Evolutionary conservation across 2,329 filamentous ascomycete genomes (phyloP).

Genomic region (Periconia sp.): DNA sequence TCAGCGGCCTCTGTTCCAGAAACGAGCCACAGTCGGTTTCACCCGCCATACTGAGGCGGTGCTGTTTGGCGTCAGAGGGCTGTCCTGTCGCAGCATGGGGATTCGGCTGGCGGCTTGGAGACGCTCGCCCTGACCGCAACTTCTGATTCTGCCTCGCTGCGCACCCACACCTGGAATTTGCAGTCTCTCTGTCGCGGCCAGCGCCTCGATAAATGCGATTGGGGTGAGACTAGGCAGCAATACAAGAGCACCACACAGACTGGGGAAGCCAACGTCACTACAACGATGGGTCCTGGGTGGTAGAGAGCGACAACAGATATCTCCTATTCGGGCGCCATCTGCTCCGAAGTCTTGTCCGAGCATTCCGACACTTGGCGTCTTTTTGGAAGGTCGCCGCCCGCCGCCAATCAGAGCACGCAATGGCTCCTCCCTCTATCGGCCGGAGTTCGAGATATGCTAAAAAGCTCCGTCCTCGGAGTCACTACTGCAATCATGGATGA

Average conservation of each 20-base stretch:
- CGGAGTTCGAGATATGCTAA: slow-evolving; percentile 7
- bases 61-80: slow-evolving; percentile 16
- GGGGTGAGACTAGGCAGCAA: slow-evolving; percentile 1
- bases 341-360: slow-evolving; percentile 6
- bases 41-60: slow-evolving; percentile 11
- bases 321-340: no score
- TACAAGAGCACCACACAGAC: no score
- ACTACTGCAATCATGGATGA: slow-evolving; percentile 6
- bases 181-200: no score
- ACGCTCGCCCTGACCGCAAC: slow-evolving; percentile 27
- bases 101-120: slow-evolving; percentile 3
- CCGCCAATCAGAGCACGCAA: slow-evolving; percentile 14
- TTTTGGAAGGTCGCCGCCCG: slow-evolving; percentile 3
- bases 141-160: slow-evolving; percentile 34
- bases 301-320: no score
- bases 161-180: no score
- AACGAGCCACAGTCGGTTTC: slow-evolving; percentile 17
- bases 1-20: slow-evolving; percentile 1
- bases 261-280: no score
- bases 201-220: no score
- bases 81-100: slow-evolving; percentile 5
- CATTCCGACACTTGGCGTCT: slow-evolving; percentile 13
- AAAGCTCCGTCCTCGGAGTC: slow-evolving; percentile 8
- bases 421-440: slow-evolving; percentile 1
- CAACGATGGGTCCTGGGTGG: no score